Conservation (phyloP, 352 stramenopile species). For the Phytophthora cactorum region DNA sequence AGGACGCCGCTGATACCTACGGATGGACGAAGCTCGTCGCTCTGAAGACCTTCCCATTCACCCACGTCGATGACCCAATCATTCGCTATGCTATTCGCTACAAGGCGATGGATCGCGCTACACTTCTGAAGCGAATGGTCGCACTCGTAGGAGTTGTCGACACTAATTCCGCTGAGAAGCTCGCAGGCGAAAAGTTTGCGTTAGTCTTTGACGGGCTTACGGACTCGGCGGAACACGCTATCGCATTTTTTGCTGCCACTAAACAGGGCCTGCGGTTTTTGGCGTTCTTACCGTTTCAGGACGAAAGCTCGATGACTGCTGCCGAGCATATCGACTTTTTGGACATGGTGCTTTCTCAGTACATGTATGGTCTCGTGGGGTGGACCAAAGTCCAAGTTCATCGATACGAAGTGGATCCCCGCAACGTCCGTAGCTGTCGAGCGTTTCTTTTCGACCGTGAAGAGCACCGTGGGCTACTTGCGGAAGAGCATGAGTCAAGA, state of each 20-base stretch:
- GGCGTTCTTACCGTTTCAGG: not conserved
- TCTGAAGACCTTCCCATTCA: conserved; percentile 8
- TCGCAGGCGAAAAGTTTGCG: not conserved
- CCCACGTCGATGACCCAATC: conserved; percentile 2
- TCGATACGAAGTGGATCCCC: no score
- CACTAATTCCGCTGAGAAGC: not conserved
- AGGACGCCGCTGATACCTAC: conserved; percentile 9
- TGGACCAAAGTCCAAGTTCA: no score
- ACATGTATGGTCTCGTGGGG: no score
- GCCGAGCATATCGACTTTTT: no score
- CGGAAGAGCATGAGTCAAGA: no score
- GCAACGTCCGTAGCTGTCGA: no score
- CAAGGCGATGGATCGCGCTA: conserved; percentile 8
- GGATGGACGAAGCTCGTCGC: conserved; percentile 6
- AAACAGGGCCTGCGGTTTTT: not conserved
- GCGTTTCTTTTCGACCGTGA: no score
- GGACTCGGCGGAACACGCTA: not conserved
- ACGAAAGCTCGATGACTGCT: not conserved
- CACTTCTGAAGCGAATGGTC: conserved; percentile 3
- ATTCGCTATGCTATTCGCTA: not conserved
- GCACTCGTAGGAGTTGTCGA: not conserved
- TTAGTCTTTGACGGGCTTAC: not conserved
- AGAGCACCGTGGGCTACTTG: no score
- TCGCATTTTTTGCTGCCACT: not conserved
- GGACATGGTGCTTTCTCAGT: no score